phyloP scores from a whole-genome alignment of 306 rosid genomes.

The Adenanthera pavonina region DNA sequence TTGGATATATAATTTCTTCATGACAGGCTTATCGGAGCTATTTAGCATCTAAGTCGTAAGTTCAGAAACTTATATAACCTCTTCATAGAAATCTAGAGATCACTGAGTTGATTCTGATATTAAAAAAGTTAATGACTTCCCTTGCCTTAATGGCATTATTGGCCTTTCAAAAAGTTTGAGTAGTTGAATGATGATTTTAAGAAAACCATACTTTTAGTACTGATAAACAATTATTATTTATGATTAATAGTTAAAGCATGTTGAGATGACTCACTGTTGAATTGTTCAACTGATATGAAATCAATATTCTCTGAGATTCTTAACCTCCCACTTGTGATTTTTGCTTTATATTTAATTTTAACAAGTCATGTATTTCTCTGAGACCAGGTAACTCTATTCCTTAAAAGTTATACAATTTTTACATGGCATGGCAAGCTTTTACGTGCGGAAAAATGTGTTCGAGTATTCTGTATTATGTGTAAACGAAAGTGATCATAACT shows the following conservation, averaged over 20 bases:
- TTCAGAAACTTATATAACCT: conserved; percentile 37
- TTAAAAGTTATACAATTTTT: background rate
- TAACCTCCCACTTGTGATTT: background rate
- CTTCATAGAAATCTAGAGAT: conserved; percentile 26
- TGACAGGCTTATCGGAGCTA: conserved; percentile 90
- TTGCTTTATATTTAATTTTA: background rate
- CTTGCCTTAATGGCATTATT: background rate
- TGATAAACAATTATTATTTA: background rate
- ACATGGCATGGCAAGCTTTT: background rate
- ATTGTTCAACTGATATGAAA: background rate
- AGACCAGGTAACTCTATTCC: background rate
- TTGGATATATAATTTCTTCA: conserved; percentile 37
- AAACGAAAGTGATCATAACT: background rate
- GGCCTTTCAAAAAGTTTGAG: background rate
- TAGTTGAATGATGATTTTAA: conserved; percentile 5
- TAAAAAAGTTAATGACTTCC: background rate
- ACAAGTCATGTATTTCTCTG: background rate
- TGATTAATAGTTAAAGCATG: background rate
- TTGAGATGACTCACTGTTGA: conserved; percentile 6
- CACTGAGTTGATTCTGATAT: conserved; percentile 19
- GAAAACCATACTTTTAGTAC: background rate
- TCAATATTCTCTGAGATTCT: background rate
- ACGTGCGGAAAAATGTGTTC: background rate
- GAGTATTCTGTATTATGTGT: conserved; percentile 11
- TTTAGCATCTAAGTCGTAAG: conserved; percentile 91